Percentiles rank a stretch among this genome's conserved stretches.
Conservation (phyloP, 768 basidiomycete genomes). For the Suillus paluster region DNA sequence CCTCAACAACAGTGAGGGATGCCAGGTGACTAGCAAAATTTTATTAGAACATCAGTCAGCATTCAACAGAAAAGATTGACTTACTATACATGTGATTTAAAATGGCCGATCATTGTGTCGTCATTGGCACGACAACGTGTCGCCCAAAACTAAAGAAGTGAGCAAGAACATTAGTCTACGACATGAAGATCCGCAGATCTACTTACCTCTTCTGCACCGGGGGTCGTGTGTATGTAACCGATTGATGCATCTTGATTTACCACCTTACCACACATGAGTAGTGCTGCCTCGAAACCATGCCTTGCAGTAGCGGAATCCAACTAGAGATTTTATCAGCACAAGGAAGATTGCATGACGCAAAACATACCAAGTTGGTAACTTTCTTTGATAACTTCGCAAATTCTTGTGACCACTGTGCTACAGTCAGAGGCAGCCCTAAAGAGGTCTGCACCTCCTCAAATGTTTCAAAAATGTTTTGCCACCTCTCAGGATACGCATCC, state of each 20-base stretch:
- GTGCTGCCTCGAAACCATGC: slow-evolving; percentile 15
- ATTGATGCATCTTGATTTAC: slow-evolving; percentile 13
- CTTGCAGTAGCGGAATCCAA: slow-evolving; percentile 7
- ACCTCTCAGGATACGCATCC: not conserved
- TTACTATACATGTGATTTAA: too few relatives aligned
- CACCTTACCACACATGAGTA: slow-evolving; percentile 15
- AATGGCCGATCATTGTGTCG: too few relatives aligned
- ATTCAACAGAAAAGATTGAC: too few relatives aligned
- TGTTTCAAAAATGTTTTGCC: not conserved
- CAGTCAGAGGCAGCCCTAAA: not conserved
- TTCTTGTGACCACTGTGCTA: not conserved
- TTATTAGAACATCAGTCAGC: too few relatives aligned
- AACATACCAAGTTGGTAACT: not conserved
- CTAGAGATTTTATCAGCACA: not conserved
- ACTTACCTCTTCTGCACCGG: too few relatives aligned
- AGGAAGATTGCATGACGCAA: not conserved
- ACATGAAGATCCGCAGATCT: too few relatives aligned
- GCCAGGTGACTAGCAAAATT: too few relatives aligned
- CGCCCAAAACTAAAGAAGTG: too few relatives aligned
- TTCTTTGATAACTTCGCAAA: not conserved
- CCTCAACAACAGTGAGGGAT: too few relatives aligned
- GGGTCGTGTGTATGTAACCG: slow-evolving; percentile 4
- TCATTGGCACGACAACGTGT: too few relatives aligned
- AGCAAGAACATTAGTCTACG: too few relatives aligned
- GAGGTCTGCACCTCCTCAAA: not conserved